Evolutionary conservation across 768 basidiomycete genomes (phyloP), one percentile per base, ranked within the genome.

Genomic region (Daedalea quercina): DNA sequence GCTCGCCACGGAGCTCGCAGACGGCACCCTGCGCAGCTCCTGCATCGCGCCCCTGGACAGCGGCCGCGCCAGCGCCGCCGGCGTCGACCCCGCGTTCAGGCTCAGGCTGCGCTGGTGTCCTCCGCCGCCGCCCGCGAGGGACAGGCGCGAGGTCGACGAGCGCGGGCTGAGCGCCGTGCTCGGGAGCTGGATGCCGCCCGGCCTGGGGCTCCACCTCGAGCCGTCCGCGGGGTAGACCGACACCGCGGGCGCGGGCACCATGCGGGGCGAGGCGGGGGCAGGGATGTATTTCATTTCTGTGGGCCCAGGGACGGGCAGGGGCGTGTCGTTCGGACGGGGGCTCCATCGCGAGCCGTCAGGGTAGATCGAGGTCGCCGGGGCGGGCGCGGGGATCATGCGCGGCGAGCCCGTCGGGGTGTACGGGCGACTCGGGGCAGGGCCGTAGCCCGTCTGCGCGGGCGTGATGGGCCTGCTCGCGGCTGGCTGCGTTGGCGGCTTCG

Each of bases 1-100:
- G 52, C 61, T 61, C 45, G 56, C 54, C 47, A 60, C 46, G 12
- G 62, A 61, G 34, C 52, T 55, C 37, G 56, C 57, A 2, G 64
- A 66, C 9, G 64, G 58, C 26, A 57, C 31, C 11, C 59, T 63
- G 24, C 57, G 53, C 3, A 64, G 52, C 31, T 50, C 37, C 20
- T 52, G 45, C 33, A 53, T 48, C 25, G 45, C 43, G 35, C 35
- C 45, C 12, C 34, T 51, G 9, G 61, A 62, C 11, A 66, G 57
- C 19, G 60, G 60, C 7, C 60, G 61, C 6, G 51, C 37, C 15
- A 56, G n/a, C 50, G 44, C 50, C 13, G 56, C 57, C 12, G 65
- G 66, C 9, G 66, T 67, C 28, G 56, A 59, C 20, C 63, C 65
- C 15, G 66, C 66, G 56, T 65, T 57, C 44, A 65, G 31, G 57